phyloP scores from a whole-genome alignment of 192 early-diverging fungal genomes.

The Mortierella alpina region DNA sequence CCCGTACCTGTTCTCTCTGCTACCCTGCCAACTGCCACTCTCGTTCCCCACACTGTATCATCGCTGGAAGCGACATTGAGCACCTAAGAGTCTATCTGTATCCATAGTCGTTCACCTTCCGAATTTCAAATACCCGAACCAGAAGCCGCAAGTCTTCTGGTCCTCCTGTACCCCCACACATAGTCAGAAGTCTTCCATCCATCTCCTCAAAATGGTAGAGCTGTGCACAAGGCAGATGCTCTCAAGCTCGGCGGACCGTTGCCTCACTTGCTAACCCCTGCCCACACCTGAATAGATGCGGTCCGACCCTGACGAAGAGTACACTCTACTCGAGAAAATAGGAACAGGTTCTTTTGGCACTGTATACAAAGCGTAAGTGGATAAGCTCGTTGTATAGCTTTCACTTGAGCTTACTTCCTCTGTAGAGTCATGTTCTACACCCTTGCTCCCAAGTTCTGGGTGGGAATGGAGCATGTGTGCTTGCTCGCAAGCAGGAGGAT shows the following conservation, averaged over 20 bases:
- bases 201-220: slow-evolving; percentile 2
- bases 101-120: no score
- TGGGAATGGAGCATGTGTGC: slow-evolving; percentile 4
- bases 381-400: neutral
- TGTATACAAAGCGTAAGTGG: slow-evolving; percentile 65
- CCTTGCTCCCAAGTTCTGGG: neutral
- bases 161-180: no score
- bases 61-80: no score
- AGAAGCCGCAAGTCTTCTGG: no score
- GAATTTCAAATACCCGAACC: no score
- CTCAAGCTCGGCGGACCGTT: no score
- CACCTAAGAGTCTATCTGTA: no score
- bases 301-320: slow-evolving; percentile 55
- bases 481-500: neutral
- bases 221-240: no score
- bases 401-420: neutral
- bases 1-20: no score
- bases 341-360: slow-evolving; percentile 66
- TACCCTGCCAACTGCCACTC: no score
- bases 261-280: no score
- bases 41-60: neutral
- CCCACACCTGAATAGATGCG: slow-evolving; percentile 31
- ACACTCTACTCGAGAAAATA: slow-evolving; percentile 62
- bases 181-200: no score
- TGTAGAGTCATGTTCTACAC: neutral